These are phyloP conservation scores for Diospyros lotus DNA, from an alignment of 148 eudicot species.

Conservation along the genomic window DNA sequence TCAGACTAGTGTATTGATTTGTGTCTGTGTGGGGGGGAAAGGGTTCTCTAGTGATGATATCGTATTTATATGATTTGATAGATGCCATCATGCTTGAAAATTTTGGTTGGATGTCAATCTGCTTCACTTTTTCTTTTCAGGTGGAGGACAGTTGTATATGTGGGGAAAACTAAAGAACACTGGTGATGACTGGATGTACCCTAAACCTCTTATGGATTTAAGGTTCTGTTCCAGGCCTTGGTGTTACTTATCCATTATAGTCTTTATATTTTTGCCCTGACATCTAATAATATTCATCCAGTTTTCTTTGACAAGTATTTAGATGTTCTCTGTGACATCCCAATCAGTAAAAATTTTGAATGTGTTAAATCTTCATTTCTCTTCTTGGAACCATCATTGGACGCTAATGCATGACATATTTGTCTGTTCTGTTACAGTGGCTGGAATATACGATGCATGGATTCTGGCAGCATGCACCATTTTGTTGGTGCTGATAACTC, in stretches of 20 bases:
- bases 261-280: background rate
- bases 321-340: no score
- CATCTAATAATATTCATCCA: background rate
- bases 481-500: conserved; percentile 95
- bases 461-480: conserved; percentile 87
- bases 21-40: no score
- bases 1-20: no score
- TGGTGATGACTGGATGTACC: conserved; percentile 99
- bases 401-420: background rate
- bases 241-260: background rate
- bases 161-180: conserved; percentile 92
- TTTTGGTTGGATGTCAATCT: background rate
- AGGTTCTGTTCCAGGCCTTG: conserved; percentile 44
- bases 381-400: background rate
- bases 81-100: background rate
- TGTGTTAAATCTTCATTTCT: no score
- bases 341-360: no score
- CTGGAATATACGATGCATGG: conserved; percentile 91
- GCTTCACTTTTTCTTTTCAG: conserved; percentile 31
- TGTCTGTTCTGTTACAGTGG: conserved; percentile 48
- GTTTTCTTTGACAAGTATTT: no score
- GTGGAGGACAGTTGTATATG: conserved; percentile 97
- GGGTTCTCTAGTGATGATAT: no score
- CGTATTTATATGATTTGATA: no score
- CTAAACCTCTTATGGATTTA: conserved; percentile 93